Evolutionary conservation across 192 early-diverging fungal species (phyloP).

Genomic region (Linnemannia exigua): DNA sequence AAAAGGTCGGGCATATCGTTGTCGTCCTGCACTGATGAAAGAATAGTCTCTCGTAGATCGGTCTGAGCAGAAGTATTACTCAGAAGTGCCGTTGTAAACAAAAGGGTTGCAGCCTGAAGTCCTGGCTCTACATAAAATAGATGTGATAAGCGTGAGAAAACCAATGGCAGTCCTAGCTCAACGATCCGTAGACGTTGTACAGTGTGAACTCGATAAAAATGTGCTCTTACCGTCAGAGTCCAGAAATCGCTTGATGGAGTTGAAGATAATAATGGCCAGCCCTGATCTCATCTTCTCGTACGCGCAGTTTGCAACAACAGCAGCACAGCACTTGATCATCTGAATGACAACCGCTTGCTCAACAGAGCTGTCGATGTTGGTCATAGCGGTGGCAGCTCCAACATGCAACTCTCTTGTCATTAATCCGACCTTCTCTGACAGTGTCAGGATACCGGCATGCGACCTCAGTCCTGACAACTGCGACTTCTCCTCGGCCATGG

Average conservation of each 20-base stretch:
- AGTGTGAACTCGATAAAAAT: neutral
- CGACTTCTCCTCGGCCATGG: conserved; percentile 66
- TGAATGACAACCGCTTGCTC: conserved; percentile 20
- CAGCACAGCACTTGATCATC: conserved; percentile 39
- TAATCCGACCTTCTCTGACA: conserved; percentile 45
- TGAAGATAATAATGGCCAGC: conserved; percentile 16
- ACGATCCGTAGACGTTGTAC: neutral
- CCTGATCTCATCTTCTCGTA: conserved; percentile 44
- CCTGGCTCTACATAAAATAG: conserved; percentile 19
- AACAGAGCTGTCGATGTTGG: conserved; percentile 13
- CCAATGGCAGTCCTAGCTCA: neutral
- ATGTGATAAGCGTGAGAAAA: neutral
- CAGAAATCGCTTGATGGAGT: conserved; percentile 27
- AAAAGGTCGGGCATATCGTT: conserved; percentile 13
- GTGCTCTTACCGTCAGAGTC: conserved; percentile 12
- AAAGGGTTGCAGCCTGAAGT: conserved; percentile 25
- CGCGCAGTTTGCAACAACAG: conserved; percentile 28
- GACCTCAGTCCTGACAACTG: conserved; percentile 9
- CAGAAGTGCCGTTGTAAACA: conserved; percentile 21
- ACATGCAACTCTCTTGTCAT: conserved; percentile 38
- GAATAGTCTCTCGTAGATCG: conserved; percentile 19
- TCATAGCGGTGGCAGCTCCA: conserved; percentile 25
- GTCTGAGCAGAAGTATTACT: conserved; percentile 36
- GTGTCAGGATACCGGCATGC: conserved; percentile 38
- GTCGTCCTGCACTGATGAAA: neutral